These are phyloP conservation scores for Globisporangium takayamanum DNA, from an alignment of 352 stramenopile genomes.

Conservation along the genomic window DNA sequence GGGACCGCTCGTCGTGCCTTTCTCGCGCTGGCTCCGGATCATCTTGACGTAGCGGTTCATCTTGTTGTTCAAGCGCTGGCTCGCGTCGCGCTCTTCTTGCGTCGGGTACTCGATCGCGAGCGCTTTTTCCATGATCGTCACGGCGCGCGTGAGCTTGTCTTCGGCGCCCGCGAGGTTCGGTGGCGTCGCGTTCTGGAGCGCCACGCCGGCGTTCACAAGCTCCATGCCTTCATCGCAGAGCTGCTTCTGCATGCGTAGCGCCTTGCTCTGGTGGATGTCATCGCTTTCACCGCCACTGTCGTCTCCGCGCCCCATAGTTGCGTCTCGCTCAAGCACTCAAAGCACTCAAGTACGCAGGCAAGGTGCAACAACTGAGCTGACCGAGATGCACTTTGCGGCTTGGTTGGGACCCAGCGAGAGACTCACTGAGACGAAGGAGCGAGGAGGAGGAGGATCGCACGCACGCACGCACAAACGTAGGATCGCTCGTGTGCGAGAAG, in stretches of 20 bases:
- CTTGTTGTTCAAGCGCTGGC: slow-evolving; percentile 71
- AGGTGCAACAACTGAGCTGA: neutral
- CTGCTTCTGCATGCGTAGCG: slow-evolving; percentile 63
- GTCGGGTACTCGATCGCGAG: slow-evolving; percentile 71
- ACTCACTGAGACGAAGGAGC: neutral
- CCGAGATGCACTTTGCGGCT: neutral
- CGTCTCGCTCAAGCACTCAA: neutral
- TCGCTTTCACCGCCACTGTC: slow-evolving; percentile 51
- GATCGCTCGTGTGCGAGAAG: too few relatives aligned
- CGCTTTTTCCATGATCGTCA: slow-evolving; percentile 71
- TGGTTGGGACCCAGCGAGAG: neutral
- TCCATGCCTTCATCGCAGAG: slow-evolving; percentile 79
- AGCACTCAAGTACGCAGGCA: neutral
- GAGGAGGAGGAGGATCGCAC: too few relatives aligned
- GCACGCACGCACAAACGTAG: too few relatives aligned
- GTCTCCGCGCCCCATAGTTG: slow-evolving; percentile 16
- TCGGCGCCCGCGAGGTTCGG: slow-evolving; percentile 47
- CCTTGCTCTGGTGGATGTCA: slow-evolving; percentile 53
- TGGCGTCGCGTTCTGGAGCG: slow-evolving; percentile 64
- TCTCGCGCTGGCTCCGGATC: slow-evolving; percentile 75
- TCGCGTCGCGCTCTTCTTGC: slow-evolving; percentile 66
- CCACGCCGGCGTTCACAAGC: slow-evolving; percentile 75
- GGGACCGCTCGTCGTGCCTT: slow-evolving; percentile 24
- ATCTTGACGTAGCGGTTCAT: slow-evolving; percentile 86
- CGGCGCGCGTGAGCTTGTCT: slow-evolving; percentile 57